Evolutionary conservation across 2,329 filamentous ascomycete genomes (phyloP), one percentile per base, ranked within the genome.

Genomic region (Pseudogymnoascus sp.): DNA sequence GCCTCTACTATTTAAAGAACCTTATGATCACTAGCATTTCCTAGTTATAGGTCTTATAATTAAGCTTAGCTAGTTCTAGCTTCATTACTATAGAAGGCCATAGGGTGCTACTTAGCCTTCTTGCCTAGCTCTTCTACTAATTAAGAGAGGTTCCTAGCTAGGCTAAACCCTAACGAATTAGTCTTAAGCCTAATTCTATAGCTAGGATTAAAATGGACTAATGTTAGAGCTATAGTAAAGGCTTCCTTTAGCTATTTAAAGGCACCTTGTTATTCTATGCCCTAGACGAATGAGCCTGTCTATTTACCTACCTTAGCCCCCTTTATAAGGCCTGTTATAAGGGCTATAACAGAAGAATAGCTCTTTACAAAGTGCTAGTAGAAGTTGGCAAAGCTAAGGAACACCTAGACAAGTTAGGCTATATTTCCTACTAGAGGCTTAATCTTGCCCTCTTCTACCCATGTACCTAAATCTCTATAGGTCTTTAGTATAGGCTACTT

Each of bases 31-130:
- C 71, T 0, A 75, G 61, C 0, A 76, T 67, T 64, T 75, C 72
- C 61, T 75, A 71, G 60, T 75, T 64, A 54, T 75, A 67, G 16
- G 72, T 72, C 7, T 73, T 61, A 60, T 75, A 75, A 57, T 75
- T 75, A 5, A 61, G 66, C 65, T 76, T 62, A 1, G 66, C 65
- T 6, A 51, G 48, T 8, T n/a, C 65, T 6, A 71, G 63, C 45
- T 73, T 75, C 57, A n/a, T 63, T 65, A 8, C 65, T 73, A 28
- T 66, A 70, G 65, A 66, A 75, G 4, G 68, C 69, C 0, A 73
- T 65, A 19, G 64, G 71, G 2, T 65, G 39, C 25, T 10, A 36
- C n/a, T n/a, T n/a, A n/a, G n/a, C n/a, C n/a, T n/a, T n/a, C 28
- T 3, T 16, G 2, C 5, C 23, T 54, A 16, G 21, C 45, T 2